Evolutionary conservation across 2,329 filamentous ascomycete genomes (phyloP), one percentile per base, ranked within the genome.

Genomic region (Alternaria angustiovoidea): DNA sequence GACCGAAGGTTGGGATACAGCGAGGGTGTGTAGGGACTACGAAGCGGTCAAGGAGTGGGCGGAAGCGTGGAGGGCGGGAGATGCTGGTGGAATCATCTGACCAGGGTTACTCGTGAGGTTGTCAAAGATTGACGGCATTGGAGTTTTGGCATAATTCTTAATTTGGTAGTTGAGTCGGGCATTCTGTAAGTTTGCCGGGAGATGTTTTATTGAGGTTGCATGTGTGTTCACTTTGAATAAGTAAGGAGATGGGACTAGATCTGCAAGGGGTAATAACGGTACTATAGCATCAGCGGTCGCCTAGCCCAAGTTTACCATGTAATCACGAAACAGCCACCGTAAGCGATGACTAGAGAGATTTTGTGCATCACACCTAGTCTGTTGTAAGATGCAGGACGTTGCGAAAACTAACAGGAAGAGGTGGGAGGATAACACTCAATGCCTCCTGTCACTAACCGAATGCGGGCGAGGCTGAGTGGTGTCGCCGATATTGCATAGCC

Each of bases 1-100:
- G 7, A 53, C 54, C 6, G 22, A 63, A 2, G 67, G 66, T 6
- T 70, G 70, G 61, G 71, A 69, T 6, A 54, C 48, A 7, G 64
- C 62, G 55, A 65, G 72, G 59, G 66, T 69, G 32, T 74, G 70
- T 63, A 54, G 61, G 36, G 65, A 73, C 64, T 74, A 69, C 32
- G 64, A 66, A 14, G 61, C 51, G n/a, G 32, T 74, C 32, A 57
- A 68, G n/a, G 63, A 61, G 41, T 74, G 71, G 71, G 65, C 65
- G 44, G 66, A 67, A 65, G 62, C 41, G 47, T 63, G 70, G 62
- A 61, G 41, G 41, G 28, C 9, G 30, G 41, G 32, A 22, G 47
- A 57, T 38, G 48, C 36, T n/a, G 16, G 7, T 18, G 53, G 53
- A 12, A 51, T 56, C 26, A 20, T 14, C n/a, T 51, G 30, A 49